Evolutionary conservation across 116 monocot species (phyloP).

Genomic region (Trichopus zeylanicus): DNA sequence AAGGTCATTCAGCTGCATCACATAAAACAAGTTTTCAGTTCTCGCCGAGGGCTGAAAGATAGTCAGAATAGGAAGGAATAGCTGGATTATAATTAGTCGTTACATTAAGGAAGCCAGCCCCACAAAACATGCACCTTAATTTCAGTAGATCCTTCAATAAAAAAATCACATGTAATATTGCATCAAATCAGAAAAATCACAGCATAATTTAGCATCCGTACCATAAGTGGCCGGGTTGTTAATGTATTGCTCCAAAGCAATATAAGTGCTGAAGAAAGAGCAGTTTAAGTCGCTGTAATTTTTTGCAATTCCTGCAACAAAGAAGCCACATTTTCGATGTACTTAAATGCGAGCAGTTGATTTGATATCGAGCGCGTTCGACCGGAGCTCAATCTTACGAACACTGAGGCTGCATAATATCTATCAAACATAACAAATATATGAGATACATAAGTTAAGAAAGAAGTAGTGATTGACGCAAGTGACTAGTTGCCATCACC

Average conservation of each 20-base stretch:
- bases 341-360: background rate
- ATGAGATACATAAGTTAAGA: no score
- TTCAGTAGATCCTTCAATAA: background rate
- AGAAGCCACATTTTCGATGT: background rate
- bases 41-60: no score
- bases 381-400: background rate
- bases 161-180: no score
- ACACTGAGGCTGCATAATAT: background rate
- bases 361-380: background rate
- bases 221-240: background rate
- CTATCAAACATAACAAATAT: background rate
- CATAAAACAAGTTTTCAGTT: slow-evolving; percentile 6
- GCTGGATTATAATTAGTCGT: background rate
- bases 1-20: background rate
- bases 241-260: background rate
- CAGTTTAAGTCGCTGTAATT: background rate
- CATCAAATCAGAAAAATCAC: no score
- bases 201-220: no score
- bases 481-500: background rate
- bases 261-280: background rate
- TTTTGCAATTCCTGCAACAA: background rate
- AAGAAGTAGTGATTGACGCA: background rate
- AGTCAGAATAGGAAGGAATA: background rate
- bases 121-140: background rate
- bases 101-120: background rate